Conservation (phyloP, 2,329 filamentous ascomycete genomes). For the Aspergillus quadrilineatus region DNA sequence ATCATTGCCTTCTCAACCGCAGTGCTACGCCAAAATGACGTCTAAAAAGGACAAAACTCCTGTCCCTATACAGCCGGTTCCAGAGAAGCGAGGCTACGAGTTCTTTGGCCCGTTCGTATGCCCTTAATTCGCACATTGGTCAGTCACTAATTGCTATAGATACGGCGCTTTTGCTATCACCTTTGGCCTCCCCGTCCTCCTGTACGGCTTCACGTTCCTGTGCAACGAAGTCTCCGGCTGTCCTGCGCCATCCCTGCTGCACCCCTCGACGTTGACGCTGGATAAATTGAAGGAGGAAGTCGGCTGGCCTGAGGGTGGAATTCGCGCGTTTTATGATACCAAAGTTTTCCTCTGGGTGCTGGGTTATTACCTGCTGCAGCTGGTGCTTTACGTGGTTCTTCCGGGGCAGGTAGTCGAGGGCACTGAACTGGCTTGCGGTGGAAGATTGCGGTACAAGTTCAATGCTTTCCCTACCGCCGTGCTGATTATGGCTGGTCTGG, state of each 20-base stretch:
- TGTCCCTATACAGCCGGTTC: constrained; percentile 36
- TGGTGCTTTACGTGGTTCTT: constrained; percentile 72
- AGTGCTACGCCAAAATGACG: constrained; percentile 24
- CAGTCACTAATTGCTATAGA: constrained; percentile 45
- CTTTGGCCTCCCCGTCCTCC: constrained; percentile 73
- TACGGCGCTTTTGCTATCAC: constrained; percentile 75
- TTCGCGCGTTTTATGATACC: constrained; percentile 68
- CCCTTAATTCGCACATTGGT: neutral
- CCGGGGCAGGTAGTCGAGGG: constrained; percentile 73
- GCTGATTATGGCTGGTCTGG: constrained; percentile 67
- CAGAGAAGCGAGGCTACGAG: constrained; percentile 47
- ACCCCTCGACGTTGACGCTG: constrained; percentile 68
- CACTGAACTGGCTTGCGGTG: constrained; percentile 66
- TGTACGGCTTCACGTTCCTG: constrained; percentile 76
- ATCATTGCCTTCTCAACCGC: neutral
- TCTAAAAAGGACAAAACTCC: constrained; percentile 35
- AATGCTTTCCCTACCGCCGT: constrained; percentile 75
- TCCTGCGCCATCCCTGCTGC: constrained; percentile 76
- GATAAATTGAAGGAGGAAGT: constrained; percentile 74
- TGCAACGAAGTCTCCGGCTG: constrained; percentile 95
- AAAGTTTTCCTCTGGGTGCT: constrained; percentile 68
- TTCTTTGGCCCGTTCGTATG: constrained; percentile 48
- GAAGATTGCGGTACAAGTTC: constrained; percentile 77
- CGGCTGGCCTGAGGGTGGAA: constrained; percentile 73
- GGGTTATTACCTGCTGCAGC: constrained; percentile 74